Evolutionary conservation across 116 monocot species (phyloP).

Genomic region (Posidonia oceanica): DNA sequence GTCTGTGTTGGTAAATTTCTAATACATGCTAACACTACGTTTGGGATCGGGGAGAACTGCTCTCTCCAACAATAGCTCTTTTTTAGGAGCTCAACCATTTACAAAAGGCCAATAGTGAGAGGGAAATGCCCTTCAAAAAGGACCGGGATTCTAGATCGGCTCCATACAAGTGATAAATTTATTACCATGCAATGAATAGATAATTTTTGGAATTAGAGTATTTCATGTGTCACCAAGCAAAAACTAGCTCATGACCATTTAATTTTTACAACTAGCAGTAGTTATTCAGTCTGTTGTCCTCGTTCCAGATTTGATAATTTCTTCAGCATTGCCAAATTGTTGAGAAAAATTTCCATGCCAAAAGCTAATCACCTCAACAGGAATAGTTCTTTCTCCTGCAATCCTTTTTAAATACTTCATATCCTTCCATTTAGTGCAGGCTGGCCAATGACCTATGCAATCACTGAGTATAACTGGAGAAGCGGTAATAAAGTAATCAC

Average conservation of each 20-base stretch:
- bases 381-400: slow-evolving; percentile 90
- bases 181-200: too few relatives aligned
- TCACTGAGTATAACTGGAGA: slow-evolving; percentile 72
- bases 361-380: slow-evolving; percentile 80
- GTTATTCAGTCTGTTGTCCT: neutral
- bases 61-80: too few relatives aligned
- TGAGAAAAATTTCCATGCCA: neutral
- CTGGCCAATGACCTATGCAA: slow-evolving; percentile 94
- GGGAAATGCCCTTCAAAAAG: too few relatives aligned
- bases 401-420: slow-evolving; percentile 58
- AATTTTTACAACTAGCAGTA: slow-evolving; percentile 1
- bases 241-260: neutral
- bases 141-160: too few relatives aligned
- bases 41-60: too few relatives aligned
- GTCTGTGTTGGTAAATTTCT: too few relatives aligned
- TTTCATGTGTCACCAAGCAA: neutral
- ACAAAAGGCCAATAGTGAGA: too few relatives aligned
- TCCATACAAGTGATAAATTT: too few relatives aligned
- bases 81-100: too few relatives aligned
- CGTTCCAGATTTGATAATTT: neutral
- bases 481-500: slow-evolving; percentile 65
- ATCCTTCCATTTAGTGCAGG: slow-evolving; percentile 86
- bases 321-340: neutral
- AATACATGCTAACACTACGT: too few relatives aligned
- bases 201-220: neutral